These are phyloP conservation scores for Pythium graminicola DNA, from an alignment of 352 stramenopile species.

Conservation along the genomic window DNA sequence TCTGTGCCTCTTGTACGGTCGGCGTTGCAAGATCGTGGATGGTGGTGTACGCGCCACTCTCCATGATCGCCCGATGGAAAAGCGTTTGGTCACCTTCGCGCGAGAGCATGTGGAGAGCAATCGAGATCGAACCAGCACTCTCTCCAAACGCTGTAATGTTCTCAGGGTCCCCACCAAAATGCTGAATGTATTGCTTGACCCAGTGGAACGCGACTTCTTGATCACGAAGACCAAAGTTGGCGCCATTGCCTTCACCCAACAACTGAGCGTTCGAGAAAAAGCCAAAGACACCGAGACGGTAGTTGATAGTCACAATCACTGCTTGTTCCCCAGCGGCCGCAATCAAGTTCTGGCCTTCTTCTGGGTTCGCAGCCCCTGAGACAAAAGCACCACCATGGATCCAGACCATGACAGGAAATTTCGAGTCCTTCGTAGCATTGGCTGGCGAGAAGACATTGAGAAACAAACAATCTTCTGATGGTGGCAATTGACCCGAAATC, in stretches of 20 bases:
- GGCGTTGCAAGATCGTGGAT: neutral
- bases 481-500: neutral
- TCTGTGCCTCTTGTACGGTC: neutral
- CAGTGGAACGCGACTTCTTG: conserved; percentile 29
- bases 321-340: conserved; percentile 18
- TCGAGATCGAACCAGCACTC: conserved; percentile 3
- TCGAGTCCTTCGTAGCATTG: conserved; percentile 16
- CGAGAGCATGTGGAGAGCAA: conserved; percentile 11
- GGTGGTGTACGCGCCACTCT: conserved; percentile 7
- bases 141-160: conserved; percentile 31
- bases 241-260: neutral
- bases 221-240: conserved; percentile 28
- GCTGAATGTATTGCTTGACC: conserved; percentile 32
- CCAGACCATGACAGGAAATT: conserved; percentile 32
- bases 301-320: conserved; percentile 32
- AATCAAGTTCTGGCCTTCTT: conserved; percentile 6
- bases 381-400: conserved; percentile 30
- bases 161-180: conserved; percentile 32
- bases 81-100: conserved; percentile 12
- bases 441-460: conserved; percentile 32
- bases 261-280: conserved; percentile 17
- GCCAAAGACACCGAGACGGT: conserved; percentile 30
- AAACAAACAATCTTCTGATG: conserved; percentile 31
- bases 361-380: neutral
- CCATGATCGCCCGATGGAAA: conserved; percentile 11